Conservation (phyloP, 306 rosid genomes). For the Alnus rubra region DNA sequence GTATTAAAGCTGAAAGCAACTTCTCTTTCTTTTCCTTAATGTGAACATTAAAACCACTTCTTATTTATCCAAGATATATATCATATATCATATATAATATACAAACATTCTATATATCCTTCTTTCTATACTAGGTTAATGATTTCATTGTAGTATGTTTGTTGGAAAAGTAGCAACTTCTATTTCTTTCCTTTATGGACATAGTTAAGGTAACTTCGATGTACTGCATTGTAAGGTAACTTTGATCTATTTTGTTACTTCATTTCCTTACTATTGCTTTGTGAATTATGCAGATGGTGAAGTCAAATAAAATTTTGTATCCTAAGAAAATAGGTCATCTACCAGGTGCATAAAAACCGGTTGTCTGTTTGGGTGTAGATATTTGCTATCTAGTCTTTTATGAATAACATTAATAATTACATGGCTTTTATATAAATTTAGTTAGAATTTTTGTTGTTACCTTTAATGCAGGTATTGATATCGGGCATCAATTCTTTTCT, state of each 20-base stretch:
- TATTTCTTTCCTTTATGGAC: neutral
- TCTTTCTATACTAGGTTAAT: neutral
- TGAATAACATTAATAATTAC: neutral
- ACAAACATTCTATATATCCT: neutral
- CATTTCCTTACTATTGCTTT: neutral
- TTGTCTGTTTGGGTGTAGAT: neutral
- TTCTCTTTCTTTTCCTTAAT: neutral
- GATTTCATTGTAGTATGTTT: neutral
- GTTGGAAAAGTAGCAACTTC: neutral
- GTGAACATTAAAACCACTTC: neutral
- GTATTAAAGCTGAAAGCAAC: neutral
- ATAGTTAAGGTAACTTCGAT: neutral
- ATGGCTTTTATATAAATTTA: neutral
- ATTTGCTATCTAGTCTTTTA: conserved; percentile 9
- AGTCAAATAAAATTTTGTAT: conserved; percentile 17
- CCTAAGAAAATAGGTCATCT: conserved; percentile 29
- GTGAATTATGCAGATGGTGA: conserved; percentile 30
- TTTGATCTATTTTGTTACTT: neutral
- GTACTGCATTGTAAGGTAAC: neutral
- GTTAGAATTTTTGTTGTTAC: neutral
- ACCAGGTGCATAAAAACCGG: conserved; percentile 29
- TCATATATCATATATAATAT: no score
- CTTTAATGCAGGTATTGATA: conserved; percentile 30
- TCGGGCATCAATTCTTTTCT: conserved; percentile 42
- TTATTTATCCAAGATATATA: no score